A percentile compares a stretch with the other conserved stretches of the same genome.
Conservation (phyloP, 1,284 basidiomycete species). For the Moesziomyces sp. region DNA sequence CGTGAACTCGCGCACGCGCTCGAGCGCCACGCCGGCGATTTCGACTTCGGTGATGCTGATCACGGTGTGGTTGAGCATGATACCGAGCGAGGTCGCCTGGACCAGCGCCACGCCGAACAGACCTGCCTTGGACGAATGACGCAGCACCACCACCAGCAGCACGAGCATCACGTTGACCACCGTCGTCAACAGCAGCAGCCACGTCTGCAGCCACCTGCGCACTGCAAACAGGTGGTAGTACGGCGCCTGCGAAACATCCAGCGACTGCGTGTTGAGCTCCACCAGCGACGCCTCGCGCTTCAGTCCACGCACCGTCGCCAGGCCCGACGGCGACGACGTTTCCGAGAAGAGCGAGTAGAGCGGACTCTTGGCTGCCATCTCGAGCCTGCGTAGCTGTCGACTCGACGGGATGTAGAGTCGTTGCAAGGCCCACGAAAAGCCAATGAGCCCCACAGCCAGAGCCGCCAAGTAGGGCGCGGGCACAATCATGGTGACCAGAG, state of each 20-base stretch:
- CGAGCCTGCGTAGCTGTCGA: constrained; percentile 50
- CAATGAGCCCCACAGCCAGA: constrained; percentile 20
- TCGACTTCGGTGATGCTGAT: constrained; percentile 66
- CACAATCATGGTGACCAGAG: constrained; percentile 34
- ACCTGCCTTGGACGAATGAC: constrained; percentile 43
- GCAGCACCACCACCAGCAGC: constrained; percentile 45
- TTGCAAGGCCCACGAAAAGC: constrained; percentile 26
- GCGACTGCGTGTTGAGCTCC: constrained; percentile 36
- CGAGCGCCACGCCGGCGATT: constrained; percentile 67
- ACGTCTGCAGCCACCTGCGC: constrained; percentile 59
- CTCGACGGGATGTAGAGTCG: constrained; percentile 52
- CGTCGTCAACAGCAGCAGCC: constrained; percentile 36
- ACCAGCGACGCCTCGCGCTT: constrained; percentile 31
- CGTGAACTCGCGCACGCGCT: constrained; percentile 64
- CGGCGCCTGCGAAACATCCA: constrained; percentile 46
- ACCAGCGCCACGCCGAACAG: constrained; percentile 66
- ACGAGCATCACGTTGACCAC: constrained; percentile 50
- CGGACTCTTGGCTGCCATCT: constrained; percentile 51
- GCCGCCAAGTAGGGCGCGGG: constrained; percentile 46
- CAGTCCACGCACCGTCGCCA: constrained; percentile 52
- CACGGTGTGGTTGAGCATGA: constrained; percentile 40
- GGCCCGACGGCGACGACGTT: constrained; percentile 41
- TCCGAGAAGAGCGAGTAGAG: constrained; percentile 53
- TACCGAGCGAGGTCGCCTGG: constrained; percentile 51
- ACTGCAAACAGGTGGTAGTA: constrained; percentile 50